A percentile compares a stretch with the other conserved stretches of the same genome.
Evolutionary conservation across 495 filamentous ascomycete species (phyloP).

Genomic region (Cetradonia linearis): DNA sequence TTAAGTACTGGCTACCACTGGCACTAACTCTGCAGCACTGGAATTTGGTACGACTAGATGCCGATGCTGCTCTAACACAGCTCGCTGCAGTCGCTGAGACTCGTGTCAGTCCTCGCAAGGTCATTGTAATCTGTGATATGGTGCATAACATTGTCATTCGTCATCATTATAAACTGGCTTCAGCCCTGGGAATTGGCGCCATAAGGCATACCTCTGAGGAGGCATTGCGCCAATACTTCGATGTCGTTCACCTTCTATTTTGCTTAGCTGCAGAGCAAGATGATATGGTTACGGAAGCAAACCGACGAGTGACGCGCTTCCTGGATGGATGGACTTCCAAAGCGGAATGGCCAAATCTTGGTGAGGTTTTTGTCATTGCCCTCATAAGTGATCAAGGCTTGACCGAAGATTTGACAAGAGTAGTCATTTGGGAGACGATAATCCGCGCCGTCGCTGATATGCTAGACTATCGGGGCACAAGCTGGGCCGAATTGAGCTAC

Average conservation of each 20-base stretch:
- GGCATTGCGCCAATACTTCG: constrained; percentile 44
- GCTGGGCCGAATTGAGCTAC: constrained; percentile 37
- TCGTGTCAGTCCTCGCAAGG: constrained; percentile 15
- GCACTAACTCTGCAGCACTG: constrained; percentile 41
- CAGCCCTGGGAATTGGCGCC: constrained; percentile 27
- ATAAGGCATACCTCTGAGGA: constrained; percentile 42
- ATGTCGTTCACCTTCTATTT: constrained; percentile 43
- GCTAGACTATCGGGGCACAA: constrained; percentile 33
- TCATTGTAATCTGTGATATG: constrained; percentile 38
- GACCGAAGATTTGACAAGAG: constrained; percentile 32
- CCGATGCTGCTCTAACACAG: constrained; percentile 15
- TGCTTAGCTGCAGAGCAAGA: constrained; percentile 28
- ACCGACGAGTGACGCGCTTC: constrained; percentile 30
- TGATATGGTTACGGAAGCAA: constrained; percentile 19
- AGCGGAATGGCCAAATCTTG: constrained; percentile 37
- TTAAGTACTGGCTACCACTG: constrained; percentile 39
- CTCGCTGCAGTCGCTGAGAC: constrained; percentile 18
- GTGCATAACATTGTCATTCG: constrained; percentile 44
- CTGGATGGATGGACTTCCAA: constrained; percentile 33
- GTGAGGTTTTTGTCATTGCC: constrained; percentile 37
- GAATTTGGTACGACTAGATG: constrained; percentile 28
- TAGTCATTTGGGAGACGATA: constrained; percentile 40
- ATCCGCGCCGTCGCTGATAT: constrained; percentile 45
- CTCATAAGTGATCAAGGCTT: constrained; percentile 38
- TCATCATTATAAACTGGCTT: constrained; percentile 31